Percentiles rank a stretch among this genome's conserved stretches.
These are phyloP conservation scores for Kokia cookei DNA, from an alignment of 441 rosid species.

Conservation along the genomic window DNA sequence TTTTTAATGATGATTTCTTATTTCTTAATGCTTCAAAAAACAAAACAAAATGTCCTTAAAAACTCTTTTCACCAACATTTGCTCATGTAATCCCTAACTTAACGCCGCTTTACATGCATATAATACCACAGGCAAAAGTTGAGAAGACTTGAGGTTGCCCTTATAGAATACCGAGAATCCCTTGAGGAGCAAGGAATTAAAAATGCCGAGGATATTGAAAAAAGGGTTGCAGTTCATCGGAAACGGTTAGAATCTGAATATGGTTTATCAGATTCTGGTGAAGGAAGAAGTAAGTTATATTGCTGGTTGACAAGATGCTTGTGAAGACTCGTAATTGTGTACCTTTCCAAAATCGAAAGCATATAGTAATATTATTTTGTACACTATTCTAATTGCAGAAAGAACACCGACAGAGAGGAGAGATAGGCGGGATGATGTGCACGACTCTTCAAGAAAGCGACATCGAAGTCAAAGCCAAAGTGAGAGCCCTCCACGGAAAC, in stretches of 20 bases:
- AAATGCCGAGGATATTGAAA: constrained; percentile 84
- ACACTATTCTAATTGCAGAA: constrained; percentile 35
- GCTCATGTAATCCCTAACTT: neutral
- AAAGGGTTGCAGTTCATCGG: constrained; percentile 67
- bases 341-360: neutral
- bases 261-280: constrained; percentile 45
- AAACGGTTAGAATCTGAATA: constrained; percentile 76
- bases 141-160: constrained; percentile 87
- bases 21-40: neutral
- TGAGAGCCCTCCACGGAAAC: constrained; percentile 69
- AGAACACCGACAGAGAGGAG: constrained; percentile 54
- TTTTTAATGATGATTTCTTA: neutral
- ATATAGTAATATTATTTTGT: neutral
- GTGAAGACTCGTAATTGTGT: neutral
- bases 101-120: constrained; percentile 11
- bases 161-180: constrained; percentile 94
- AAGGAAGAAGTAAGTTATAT: constrained; percentile 46
- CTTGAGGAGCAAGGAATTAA: constrained; percentile 88
- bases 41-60: neutral
- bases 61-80: neutral
- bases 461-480: constrained; percentile 64
- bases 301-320: neutral
- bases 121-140: constrained; percentile 68
- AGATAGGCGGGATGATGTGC: constrained; percentile 53
- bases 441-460: constrained; percentile 72